phyloP scores from a whole-genome alignment of 2,329 filamentous ascomycete genomes.

The Microascus cirrosus region DNA sequence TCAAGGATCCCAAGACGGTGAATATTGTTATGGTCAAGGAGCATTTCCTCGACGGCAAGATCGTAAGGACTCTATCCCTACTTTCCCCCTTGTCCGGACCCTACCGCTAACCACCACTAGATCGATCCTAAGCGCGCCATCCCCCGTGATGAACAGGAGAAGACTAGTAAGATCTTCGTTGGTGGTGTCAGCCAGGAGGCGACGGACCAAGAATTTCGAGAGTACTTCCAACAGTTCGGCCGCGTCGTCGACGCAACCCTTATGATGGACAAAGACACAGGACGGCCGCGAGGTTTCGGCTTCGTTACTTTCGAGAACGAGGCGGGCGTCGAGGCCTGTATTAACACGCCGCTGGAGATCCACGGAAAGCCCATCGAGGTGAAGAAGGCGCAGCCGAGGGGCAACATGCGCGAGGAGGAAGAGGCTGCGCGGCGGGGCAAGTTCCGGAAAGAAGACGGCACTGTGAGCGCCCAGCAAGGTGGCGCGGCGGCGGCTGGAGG shows the following conservation, averaged over 20 bases:
- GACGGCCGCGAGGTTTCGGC: slow-evolving; percentile 89
- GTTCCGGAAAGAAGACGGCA: slow-evolving; percentile 40
- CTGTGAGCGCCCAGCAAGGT: slow-evolving; percentile 1
- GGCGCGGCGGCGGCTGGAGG: slow-evolving; percentile 21
- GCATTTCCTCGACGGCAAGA: slow-evolving; percentile 95
- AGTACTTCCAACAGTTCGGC: slow-evolving; percentile 95
- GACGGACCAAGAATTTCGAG: slow-evolving; percentile 88
- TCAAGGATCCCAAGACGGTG: slow-evolving; percentile 94
- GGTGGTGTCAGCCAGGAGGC: slow-evolving; percentile 96
- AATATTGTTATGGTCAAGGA: slow-evolving; percentile 99
- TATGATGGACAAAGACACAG: slow-evolving; percentile 99
- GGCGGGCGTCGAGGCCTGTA: slow-evolving; percentile 82
- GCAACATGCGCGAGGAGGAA: slow-evolving; percentile 87
- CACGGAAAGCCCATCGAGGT: slow-evolving; percentile 95
- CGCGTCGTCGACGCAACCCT: slow-evolving; percentile 93
- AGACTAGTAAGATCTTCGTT: slow-evolving; percentile 97
- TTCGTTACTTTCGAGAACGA: slow-evolving; percentile 98
- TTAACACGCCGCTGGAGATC: slow-evolving; percentile 77
- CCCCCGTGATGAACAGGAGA: slow-evolving; percentile 93
- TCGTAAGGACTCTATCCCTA: slow-evolving; percentile 49
- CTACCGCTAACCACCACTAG: slow-evolving; percentile 32
- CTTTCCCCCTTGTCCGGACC: too few species aligned
- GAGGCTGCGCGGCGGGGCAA: slow-evolving; percentile 53
- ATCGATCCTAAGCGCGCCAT: slow-evolving; percentile 98
- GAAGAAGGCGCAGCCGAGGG: slow-evolving; percentile 91